Evolutionary conservation across 2,329 filamentous ascomycete species (phyloP), one percentile per base, ranked within the genome.

Genomic region (Cladobotryum mycophilum): DNA sequence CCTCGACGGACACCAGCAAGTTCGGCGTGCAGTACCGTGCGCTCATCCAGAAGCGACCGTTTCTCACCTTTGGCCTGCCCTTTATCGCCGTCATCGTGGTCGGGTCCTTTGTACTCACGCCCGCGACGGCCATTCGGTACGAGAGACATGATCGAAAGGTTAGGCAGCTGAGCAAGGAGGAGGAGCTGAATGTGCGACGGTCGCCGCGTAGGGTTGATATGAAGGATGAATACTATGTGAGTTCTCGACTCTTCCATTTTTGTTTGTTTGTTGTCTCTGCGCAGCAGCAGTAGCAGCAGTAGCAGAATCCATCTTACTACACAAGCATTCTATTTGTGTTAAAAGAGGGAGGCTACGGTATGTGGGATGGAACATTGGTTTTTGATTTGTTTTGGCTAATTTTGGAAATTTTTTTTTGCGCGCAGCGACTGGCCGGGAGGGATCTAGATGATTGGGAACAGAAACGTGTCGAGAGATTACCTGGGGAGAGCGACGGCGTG

Each of bases 361-460:
- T 30, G 25, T 30, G 25, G 25, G 25, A 30, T 30, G 25, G 25
- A 30, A 30, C 25, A 30, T 30, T 14, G 18, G 14, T 4, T 17
- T n/a, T 17, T 17, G 3, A 30, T 30, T 22, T n/a, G n/a, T n/a
- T n/a, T n/a, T n/a, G n/a, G 43, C n/a, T 20, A 14, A 43, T 30
- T 40, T 36, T 43, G 22, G 36, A 20, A 14, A 15, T 13, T 30
- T 20, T 30, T 20, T 14, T n/a, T n/a, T n/a, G n/a, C n/a, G 22
- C 20, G 45, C 53, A 68, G 65, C 61, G 63, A 49, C 57, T 65
- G 41, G 58, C 75, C 88, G 88, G 88, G 33, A 95, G 95, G 68
- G 93, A 97, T 65, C 72, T 97, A 54, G 92, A 99, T 63, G 81
- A 89, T 64, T 99, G 93, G 93, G 92, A 97, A 67, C 93, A 97